Evolutionary conservation across 2,329 filamentous ascomycete genomes (phyloP).

Genomic region (Stagonosporopsis cucurbitacearum): DNA sequence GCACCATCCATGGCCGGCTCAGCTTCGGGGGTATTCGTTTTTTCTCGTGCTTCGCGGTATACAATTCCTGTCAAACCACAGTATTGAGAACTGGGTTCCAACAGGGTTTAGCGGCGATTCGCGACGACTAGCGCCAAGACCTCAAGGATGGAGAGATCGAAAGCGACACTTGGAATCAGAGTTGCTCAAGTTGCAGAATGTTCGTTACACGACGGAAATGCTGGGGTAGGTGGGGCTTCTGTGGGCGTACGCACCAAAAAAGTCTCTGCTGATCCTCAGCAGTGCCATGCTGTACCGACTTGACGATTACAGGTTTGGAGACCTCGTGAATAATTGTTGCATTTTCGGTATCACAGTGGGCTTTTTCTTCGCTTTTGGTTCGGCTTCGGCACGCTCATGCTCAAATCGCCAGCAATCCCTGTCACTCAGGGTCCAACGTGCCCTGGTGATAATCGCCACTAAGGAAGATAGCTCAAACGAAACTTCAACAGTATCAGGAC

Average conservation of each 20-base stretch:
- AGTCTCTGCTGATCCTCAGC: neutral
- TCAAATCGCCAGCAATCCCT: constrained; percentile 5
- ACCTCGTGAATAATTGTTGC: neutral
- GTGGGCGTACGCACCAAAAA: neutral
- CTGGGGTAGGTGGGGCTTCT: neutral
- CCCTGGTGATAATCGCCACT: constrained; percentile 22
- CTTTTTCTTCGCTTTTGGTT: neutral
- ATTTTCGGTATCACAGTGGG: neutral
- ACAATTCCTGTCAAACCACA: neutral
- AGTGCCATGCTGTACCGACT: neutral
- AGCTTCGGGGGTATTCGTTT: neutral
- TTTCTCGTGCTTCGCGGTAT: neutral
- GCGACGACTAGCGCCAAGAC: constrained; percentile 13
- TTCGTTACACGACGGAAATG: constrained; percentile 3
- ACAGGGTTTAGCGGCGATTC: constrained; percentile 16
- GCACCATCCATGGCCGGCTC: neutral
- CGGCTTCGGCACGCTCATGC: constrained; percentile 8
- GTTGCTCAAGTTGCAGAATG: neutral
- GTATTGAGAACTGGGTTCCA: neutral
- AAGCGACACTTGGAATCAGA: constrained; percentile 8
- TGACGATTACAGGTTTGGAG: neutral
- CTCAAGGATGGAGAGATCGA: constrained; percentile 15
- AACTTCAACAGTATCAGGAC: constrained; percentile 2
- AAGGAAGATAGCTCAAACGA: constrained; percentile 7
- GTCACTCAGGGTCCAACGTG: constrained; percentile 13